A percentile compares a stretch with the other conserved stretches of the same genome.
Conservation (phyloP, 768 basidiomycete genomes). For the Lactarius sanguifluus region DNA sequence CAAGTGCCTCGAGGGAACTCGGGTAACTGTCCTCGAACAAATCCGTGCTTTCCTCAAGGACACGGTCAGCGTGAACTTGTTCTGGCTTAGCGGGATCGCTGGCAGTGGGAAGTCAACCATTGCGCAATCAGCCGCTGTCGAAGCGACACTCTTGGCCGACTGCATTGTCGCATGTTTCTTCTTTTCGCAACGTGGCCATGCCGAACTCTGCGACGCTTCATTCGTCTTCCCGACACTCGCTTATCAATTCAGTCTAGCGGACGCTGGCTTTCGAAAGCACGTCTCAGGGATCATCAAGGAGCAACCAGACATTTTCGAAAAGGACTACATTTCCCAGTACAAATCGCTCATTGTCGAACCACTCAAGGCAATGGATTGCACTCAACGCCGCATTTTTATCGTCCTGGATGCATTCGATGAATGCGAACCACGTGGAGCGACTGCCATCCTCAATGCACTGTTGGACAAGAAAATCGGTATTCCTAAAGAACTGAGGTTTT, state of each 20-base stretch:
- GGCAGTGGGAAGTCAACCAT: neutral
- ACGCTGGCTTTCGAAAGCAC: neutral
- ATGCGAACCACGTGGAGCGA: neutral
- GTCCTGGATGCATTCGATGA: neutral
- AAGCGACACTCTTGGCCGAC: neutral
- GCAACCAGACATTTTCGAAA: neutral
- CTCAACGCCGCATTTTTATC: neutral
- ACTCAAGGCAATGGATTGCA: neutral
- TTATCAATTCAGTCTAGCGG: neutral
- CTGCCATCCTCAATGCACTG: neutral
- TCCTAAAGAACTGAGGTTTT: neutral
- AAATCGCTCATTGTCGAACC: neutral
- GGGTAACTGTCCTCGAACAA: neutral
- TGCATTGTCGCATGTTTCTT: neutral
- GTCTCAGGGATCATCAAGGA: neutral
- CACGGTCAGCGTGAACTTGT: neutral
- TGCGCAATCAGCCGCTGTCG: neutral
- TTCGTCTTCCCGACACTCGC: neutral
- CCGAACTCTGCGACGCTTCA: neutral
- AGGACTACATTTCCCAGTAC: neutral
- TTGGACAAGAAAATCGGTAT: neutral
- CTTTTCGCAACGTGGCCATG: neutral
- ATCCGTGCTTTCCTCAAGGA: neutral
- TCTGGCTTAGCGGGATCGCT: neutral
- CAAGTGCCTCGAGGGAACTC: neutral